These are phyloP conservation scores for Acrocalymma vagum DNA, from an alignment of 2,329 filamentous ascomycete species.

Conservation along the genomic window DNA sequence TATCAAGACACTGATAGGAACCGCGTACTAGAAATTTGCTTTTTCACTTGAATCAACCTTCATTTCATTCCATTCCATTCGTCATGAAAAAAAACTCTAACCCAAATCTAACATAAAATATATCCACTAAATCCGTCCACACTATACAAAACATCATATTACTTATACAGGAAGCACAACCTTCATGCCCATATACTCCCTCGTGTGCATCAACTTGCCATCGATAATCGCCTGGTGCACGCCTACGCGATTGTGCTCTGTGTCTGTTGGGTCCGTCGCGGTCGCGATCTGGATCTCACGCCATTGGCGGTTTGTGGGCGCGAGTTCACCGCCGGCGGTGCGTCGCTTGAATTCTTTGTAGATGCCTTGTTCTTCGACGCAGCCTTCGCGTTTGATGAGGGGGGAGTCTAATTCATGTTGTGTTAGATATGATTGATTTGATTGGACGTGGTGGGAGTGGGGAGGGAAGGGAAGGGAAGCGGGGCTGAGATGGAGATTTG, in stretches of 20 bases:
- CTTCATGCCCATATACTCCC: slow-evolving; percentile 34
- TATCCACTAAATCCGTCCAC: neutral
- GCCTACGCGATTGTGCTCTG: slow-evolving; percentile 28
- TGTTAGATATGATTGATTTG: no score
- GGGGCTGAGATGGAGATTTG: no score
- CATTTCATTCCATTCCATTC: no score
- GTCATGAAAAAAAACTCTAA: no score
- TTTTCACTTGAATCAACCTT: no score
- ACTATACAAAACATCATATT: neutral
- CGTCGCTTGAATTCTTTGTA: slow-evolving; percentile 31
- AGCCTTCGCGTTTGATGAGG: slow-evolving; percentile 29
- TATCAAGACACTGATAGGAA: no score
- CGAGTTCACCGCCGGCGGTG: slow-evolving; percentile 20
- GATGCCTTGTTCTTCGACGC: slow-evolving; percentile 29
- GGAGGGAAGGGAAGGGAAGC: neutral
- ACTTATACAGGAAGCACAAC: slow-evolving; percentile 29
- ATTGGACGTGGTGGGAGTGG: neutral
- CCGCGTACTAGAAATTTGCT: no score
- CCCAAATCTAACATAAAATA: neutral
- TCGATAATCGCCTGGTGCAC: slow-evolving; percentile 30
- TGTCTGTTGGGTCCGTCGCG: slow-evolving; percentile 31
- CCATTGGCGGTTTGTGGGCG: slow-evolving; percentile 30
- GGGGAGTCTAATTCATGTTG: slow-evolving; percentile 22
- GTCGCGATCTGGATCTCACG: slow-evolving; percentile 32
- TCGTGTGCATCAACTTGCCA: slow-evolving; percentile 29